Conservation (phyloP, 129 eudicot genomes). For the Lactuca saligna region DNA sequence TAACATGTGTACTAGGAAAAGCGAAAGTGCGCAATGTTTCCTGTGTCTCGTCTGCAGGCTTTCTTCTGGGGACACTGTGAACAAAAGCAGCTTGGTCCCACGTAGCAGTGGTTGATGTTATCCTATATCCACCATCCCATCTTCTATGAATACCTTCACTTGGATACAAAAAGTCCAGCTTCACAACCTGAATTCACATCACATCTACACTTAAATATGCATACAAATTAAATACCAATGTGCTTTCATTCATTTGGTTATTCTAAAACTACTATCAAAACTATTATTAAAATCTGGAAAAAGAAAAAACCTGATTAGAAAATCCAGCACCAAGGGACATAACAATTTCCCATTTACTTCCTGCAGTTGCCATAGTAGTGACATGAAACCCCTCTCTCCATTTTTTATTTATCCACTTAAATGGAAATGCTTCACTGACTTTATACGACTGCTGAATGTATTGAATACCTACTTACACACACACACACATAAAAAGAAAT, state of each 20-base stretch:
- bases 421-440: conserved; percentile 85
- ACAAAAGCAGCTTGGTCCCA: conserved; percentile 75
- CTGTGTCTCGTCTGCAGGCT: conserved; percentile 69
- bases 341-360: conserved; percentile 79
- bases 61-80: conserved; percentile 76
- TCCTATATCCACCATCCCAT: conserved; percentile 88
- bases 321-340: conserved; percentile 91
- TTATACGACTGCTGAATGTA: conserved; percentile 80
- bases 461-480: conserved; percentile 50
- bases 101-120: conserved; percentile 77
- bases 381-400: conserved; percentile 92
- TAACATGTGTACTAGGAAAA: conserved; percentile 90
- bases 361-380: conserved; percentile 92
- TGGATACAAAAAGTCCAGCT: conserved; percentile 80
- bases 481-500: not conserved
- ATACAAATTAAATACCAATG: no score
- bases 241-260: no score
- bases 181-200: conserved; percentile 64
- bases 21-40: conserved; percentile 82
- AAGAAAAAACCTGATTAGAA: conserved; percentile 57
- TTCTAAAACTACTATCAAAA: no score
- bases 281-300: not conserved
- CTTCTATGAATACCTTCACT: conserved; percentile 91
- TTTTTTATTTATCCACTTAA: conserved; percentile 90
- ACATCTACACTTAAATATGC: no score